Percentiles rank a stretch among this genome's conserved stretches.
Conservation (phyloP, 2,329 filamentous ascomycete species). For the Graphilbum sp. region DNA sequence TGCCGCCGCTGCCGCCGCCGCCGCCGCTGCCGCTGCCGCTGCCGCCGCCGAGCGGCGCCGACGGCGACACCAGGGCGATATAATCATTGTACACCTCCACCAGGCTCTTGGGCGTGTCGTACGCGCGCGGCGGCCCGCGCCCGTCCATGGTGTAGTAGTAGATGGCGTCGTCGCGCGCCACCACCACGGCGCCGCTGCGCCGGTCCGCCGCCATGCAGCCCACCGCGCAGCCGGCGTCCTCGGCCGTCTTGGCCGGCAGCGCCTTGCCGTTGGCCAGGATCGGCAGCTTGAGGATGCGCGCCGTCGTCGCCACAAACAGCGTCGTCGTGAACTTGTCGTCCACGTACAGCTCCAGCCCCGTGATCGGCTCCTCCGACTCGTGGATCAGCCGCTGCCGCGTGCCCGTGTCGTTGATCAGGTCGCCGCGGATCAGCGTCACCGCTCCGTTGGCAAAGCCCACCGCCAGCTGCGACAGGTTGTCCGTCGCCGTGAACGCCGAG, state of each 20-base stretch:
- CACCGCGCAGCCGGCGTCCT: constrained; percentile 80
- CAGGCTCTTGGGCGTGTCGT: constrained; percentile 77
- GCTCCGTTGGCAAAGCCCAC: constrained; percentile 93
- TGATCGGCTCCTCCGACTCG: constrained; percentile 92
- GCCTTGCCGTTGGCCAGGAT: constrained; percentile 83
- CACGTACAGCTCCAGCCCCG: constrained; percentile 63
- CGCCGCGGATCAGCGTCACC: constrained; percentile 83
- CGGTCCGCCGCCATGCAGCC: constrained; percentile 87
- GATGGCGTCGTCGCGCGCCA: constrained; percentile 89
- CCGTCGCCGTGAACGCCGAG: constrained; percentile 73
- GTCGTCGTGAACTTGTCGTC: constrained; percentile 53
- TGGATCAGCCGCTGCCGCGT: constrained; percentile 89
- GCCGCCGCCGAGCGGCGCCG: constrained; percentile 31
- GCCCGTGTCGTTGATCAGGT: constrained; percentile 87
- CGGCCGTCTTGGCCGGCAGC: constrained; percentile 71
- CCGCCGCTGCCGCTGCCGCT: constrained; percentile 19
- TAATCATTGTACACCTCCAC: constrained; percentile 73
- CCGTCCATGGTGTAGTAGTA: constrained; percentile 84
- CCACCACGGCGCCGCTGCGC: constrained; percentile 65
- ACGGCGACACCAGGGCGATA: constrained; percentile 67
- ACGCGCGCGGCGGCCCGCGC: constrained; percentile 73
- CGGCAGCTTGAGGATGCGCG: constrained; percentile 68
- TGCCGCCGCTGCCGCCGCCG: background rate
- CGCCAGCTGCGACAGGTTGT: constrained; percentile 81
- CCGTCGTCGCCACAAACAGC: constrained; percentile 84